phyloP scores from a whole-genome alignment of 2,329 filamentous ascomycete genomes.

The Xylariaceae sp. region DNA sequence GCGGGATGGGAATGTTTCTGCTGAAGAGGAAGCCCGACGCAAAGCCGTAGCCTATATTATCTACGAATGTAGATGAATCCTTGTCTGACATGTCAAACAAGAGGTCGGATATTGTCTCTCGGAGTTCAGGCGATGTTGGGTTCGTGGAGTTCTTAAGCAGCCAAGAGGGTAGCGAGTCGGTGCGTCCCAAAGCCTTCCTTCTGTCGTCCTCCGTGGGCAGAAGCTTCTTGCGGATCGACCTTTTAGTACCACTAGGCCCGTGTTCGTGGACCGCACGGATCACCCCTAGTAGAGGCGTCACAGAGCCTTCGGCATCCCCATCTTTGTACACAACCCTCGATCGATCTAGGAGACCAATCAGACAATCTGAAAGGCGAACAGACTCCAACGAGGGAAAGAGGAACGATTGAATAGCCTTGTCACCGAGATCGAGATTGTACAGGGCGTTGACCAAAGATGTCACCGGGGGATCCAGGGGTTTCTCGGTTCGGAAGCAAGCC shows the following conservation, averaged over 20 bases:
- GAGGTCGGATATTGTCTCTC: slow-evolving; percentile 67
- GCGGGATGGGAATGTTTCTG: slow-evolving; percentile 71
- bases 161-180: slow-evolving; percentile 64
- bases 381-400: slow-evolving; percentile 60
- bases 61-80: slow-evolving; percentile 71
- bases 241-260: slow-evolving; percentile 55
- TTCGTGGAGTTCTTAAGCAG: slow-evolving; percentile 73
- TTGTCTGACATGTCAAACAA: slow-evolving; percentile 83
- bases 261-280: slow-evolving; percentile 63
- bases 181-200: slow-evolving; percentile 66
- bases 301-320: slow-evolving; percentile 62
- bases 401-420: slow-evolving; percentile 42
- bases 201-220: slow-evolving; percentile 74
- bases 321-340: slow-evolving; percentile 58
- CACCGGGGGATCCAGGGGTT: slow-evolving; percentile 66
- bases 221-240: slow-evolving; percentile 57
- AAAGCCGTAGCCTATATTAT: slow-evolving; percentile 91
- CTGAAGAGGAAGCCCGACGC: slow-evolving; percentile 85
- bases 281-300: slow-evolving; percentile 67
- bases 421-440: slow-evolving; percentile 65
- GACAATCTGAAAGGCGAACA: slow-evolving; percentile 51
- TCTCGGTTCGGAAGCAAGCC: slow-evolving; percentile 46
- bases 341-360: slow-evolving; percentile 63
- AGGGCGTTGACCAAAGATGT: slow-evolving; percentile 71
- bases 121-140: slow-evolving; percentile 61